These are phyloP conservation scores for Linnemannia exigua DNA, from an alignment of 192 early-diverging fungal genomes.

Conservation along the genomic window DNA sequence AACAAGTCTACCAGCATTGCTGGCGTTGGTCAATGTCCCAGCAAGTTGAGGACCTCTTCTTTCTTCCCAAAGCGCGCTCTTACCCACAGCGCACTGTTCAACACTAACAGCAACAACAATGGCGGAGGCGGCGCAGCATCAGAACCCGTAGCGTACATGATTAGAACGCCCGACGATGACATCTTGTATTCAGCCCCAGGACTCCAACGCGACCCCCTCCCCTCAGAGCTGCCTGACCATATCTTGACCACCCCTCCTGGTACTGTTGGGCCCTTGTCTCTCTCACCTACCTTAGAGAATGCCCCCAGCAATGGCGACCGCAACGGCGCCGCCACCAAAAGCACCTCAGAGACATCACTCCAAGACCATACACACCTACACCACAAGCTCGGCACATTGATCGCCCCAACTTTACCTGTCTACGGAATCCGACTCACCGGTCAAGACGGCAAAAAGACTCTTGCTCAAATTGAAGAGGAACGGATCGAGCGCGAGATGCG, in stretches of 20 bases:
- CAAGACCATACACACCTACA: not conserved
- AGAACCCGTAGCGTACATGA: not conserved
- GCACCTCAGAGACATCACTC: too few relatives aligned
- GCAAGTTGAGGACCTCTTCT: not conserved
- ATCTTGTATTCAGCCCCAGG: slow-evolving; percentile 35
- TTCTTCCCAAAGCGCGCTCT: not conserved
- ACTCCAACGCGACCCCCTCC: slow-evolving; percentile 29
- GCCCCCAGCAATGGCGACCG: not conserved
- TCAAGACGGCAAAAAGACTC: not conserved
- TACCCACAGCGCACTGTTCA: too few relatives aligned
- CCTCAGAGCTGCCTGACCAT: slow-evolving; percentile 26
- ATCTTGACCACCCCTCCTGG: not conserved
- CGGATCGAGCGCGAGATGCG: not conserved
- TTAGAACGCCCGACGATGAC: slow-evolving; percentile 22
- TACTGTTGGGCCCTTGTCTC: too few relatives aligned
- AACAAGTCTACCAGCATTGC: not conserved
- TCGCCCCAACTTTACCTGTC: not conserved
- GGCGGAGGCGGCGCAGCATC: not conserved
- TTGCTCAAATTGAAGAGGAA: slow-evolving; percentile 10
- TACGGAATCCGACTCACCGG: slow-evolving; percentile 25
- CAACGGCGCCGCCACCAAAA: too few relatives aligned
- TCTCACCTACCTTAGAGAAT: not conserved
- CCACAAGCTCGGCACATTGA: not conserved
- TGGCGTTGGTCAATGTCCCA: not conserved
- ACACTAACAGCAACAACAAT: not conserved